Conservation (phyloP, 2,329 filamentous ascomycete species). For the Fusarium fujikuroi region DNA sequence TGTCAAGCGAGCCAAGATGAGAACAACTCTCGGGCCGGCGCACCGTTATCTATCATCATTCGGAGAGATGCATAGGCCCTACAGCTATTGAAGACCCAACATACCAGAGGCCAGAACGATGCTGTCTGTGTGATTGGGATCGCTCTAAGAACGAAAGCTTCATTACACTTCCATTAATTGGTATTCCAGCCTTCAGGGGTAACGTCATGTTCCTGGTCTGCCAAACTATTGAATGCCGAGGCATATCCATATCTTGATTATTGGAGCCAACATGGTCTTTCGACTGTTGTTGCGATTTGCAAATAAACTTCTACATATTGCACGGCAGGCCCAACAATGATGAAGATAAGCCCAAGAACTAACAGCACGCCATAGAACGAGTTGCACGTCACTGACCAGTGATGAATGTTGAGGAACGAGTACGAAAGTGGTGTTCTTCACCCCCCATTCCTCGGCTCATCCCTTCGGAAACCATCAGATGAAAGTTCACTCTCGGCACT, state of each 20-base stretch:
- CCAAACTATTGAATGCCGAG: background rate
- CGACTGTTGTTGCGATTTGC: background rate
- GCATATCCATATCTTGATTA: background rate
- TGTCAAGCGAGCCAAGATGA: background rate
- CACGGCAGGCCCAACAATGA: background rate
- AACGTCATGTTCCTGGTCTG: background rate
- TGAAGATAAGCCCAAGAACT: background rate
- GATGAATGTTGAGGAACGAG: background rate
- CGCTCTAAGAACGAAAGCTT: background rate
- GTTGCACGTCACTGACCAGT: background rate
- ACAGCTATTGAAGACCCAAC: background rate
- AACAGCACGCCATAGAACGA: background rate
- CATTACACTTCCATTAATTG: background rate
- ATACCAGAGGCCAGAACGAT: background rate
- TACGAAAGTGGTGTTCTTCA: background rate
- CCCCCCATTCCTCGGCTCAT: slow-evolving; percentile 2
- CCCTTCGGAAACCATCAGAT: slow-evolving; percentile 4
- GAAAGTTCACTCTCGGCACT: background rate
- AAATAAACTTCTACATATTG: background rate
- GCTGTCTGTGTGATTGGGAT: too few species aligned
- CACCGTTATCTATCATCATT: background rate
- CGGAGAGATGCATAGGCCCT: background rate
- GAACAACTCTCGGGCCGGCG: background rate
- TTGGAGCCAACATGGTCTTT: background rate
- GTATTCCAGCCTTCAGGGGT: background rate